A percentile compares a stretch with the other conserved stretches of the same genome.
Conservation (phyloP, 2,329 filamentous ascomycete genomes). For the Cladosporium sp. region DNA sequence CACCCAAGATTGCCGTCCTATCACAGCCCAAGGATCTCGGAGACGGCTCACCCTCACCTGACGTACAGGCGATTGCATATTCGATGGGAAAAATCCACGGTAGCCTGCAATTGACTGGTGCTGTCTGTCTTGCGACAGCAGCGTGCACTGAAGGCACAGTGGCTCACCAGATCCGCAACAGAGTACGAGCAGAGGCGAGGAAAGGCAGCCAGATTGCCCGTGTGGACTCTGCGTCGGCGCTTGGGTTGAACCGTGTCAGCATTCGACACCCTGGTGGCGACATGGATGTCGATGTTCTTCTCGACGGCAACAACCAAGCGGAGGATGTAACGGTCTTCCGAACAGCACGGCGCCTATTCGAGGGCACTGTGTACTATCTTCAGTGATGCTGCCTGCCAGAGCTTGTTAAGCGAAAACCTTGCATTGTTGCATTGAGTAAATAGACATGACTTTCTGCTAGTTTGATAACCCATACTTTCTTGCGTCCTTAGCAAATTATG, state of each 20-base stretch:
- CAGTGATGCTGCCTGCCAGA: neutral
- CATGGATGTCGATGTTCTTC: constrained; percentile 33
- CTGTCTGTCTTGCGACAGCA: constrained; percentile 37
- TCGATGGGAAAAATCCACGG: constrained; percentile 40
- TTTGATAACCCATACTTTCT: constrained; percentile 1
- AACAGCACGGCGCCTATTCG: constrained; percentile 29
- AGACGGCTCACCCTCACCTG: constrained; percentile 5
- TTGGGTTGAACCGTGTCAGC: constrained; percentile 19
- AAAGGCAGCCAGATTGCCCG: neutral
- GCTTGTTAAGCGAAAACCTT: neutral
- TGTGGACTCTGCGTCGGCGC: neutral
- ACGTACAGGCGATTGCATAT: constrained; percentile 33
- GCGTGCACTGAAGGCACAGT: constrained; percentile 36
- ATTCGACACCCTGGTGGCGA: constrained; percentile 34
- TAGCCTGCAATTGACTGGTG: constrained; percentile 39
- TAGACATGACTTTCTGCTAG: constrained; percentile 1
- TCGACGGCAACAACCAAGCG: constrained; percentile 27
- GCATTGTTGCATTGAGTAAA: constrained; percentile 7
- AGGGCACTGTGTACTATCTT: constrained; percentile 30
- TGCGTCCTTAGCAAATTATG: neutral
- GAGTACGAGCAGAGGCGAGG: neutral
- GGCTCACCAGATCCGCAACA: constrained; percentile 26
- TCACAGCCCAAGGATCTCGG: constrained; percentile 23
- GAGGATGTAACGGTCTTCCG: constrained; percentile 31
- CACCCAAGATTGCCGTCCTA: constrained; percentile 31